Percentiles rank a stretch among this genome's conserved stretches.
Evolutionary conservation across 2,329 filamentous ascomycete species (phyloP).

Genomic region (Pezicula rhizophila): DNA sequence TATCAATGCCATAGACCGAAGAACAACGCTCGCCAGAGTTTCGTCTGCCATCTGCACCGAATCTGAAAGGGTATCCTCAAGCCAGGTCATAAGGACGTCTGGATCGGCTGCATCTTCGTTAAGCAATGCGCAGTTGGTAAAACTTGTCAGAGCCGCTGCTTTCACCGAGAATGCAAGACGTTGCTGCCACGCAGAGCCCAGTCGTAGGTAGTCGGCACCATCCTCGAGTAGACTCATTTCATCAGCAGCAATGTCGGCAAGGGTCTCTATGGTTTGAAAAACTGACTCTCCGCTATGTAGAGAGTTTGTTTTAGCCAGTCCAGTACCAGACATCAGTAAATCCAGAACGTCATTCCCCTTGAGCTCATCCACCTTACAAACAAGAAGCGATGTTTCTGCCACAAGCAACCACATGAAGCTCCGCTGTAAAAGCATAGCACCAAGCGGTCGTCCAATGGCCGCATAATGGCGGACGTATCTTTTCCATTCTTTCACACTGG

Average conservation of each 20-base stretch:
- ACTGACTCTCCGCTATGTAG: conserved; percentile 41
- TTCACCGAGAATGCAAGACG: conserved; percentile 81
- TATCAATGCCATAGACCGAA: conserved; percentile 77
- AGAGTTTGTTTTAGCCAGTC: conserved; percentile 33
- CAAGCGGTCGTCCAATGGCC: conserved; percentile 70
- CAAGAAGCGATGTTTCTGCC: conserved; percentile 67
- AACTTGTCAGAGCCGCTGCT: conserved; percentile 72
- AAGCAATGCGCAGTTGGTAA: conserved; percentile 76
- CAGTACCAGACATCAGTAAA: conserved; percentile 54
- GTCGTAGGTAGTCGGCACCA: conserved; percentile 80
- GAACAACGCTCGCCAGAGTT: conserved; percentile 67
- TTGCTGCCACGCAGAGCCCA: conserved; percentile 83
- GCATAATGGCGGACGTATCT: conserved; percentile 79
- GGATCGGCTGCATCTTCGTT: conserved; percentile 76
- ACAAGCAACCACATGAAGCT: conserved; percentile 83
- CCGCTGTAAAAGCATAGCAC: conserved; percentile 84
- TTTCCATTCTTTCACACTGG: conserved; percentile 76
- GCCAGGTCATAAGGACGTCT: conserved; percentile 75
- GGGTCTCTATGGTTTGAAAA: conserved; percentile 50
- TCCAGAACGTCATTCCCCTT: conserved; percentile 64
- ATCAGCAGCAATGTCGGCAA: conserved; percentile 69
- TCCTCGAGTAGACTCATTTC: conserved; percentile 85
- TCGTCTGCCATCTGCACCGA: conserved; percentile 76
- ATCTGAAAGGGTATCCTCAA: conserved; percentile 77
- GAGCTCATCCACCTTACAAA: conserved; percentile 55